Evolutionary conservation across 208 protist species (phyloP).

Genomic region (Endotrypanum monterogeii): DNA sequence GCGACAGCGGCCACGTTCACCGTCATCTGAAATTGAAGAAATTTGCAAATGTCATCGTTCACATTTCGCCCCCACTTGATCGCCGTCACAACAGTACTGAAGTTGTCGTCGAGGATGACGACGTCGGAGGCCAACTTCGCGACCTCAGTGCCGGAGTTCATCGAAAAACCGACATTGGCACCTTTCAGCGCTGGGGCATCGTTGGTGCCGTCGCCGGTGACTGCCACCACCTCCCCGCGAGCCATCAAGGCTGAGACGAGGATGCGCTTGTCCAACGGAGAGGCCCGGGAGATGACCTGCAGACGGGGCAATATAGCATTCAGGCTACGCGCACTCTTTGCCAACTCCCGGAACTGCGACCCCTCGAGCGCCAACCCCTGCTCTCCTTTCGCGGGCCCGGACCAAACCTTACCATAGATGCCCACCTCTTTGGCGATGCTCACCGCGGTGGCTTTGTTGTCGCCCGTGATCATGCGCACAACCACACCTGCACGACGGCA

Average conservation of each 20-base stretch:
- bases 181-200: constrained; percentile 99
- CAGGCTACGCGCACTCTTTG: constrained; percentile 60
- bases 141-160: constrained; percentile 94
- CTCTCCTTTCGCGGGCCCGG: constrained; percentile 16
- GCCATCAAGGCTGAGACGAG: constrained; percentile 75
- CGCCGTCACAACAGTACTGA: constrained; percentile 96
- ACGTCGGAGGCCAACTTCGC: constrained; percentile 96
- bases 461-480: constrained; percentile 98
- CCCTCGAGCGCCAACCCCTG: constrained; percentile 83
- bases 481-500: constrained; percentile 93
- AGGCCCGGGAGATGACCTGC: constrained; percentile 95
- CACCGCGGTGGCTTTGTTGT: constrained; percentile 91
- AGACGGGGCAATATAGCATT: constrained; percentile 57
- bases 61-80: constrained; percentile 98
- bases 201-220: constrained; percentile 95
- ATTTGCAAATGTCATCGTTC: constrained; percentile 98
- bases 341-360: constrained; percentile 83
- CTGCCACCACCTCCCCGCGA: constrained; percentile 91
- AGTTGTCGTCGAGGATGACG: constrained; percentile 98
- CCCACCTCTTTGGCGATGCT: constrained; percentile 83
- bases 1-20: constrained; percentile 95
- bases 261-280: constrained; percentile 93
- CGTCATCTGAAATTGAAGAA: constrained; percentile 98
- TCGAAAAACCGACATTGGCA: constrained; percentile 97
- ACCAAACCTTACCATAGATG: constrained; percentile 33